Base-by-base conservation (phyloP, 2,329 filamentous ascomycete genomes). In the Aureobasidium mangrovei region DNA sequence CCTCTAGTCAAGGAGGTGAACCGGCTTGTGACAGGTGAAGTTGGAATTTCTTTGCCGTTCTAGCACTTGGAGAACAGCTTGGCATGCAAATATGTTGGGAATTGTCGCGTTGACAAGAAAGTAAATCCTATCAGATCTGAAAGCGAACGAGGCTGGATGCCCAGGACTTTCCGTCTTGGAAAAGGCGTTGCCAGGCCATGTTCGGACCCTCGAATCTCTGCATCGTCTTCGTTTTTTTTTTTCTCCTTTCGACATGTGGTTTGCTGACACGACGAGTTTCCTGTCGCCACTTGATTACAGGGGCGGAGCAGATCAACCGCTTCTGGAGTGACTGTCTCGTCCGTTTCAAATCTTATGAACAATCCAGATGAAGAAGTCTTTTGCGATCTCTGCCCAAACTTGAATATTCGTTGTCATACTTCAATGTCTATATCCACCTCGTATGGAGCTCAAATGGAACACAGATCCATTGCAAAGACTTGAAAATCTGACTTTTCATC, bases 71-170 rank as follows among this genome's bases (percentile, higher is more conserved):
- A 32, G 6, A 9, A 38, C 18, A 3, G 31, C 47, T 53, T 53
- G 49, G 49, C 49, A 36, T 53, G 18, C 49, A 53, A 12, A 44
- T 53, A 26, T 43, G 3, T 12, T 44, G 27, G 40, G 49, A 53
- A 7, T 8, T 6, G 4, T 7, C 10, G 1, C 3, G 7, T 26
- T 31, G 5, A 6, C 7, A 2, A 2, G 2, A 10, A 31, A 18
- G 18, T 18, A 18, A n/a, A 43, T 44, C 49, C 28, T 44, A 53
- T 53, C 49, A 43, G 49, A 53, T 53, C 40, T 53, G 49, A 31
- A 53, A 53, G 33, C 49, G 49, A 38, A 32, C 7, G 31, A 12
- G 6, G 31, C 26, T 10, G 24, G 4, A 31, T 27, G 49, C 49
- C 49, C 49, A 53, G 49, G 24, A 40, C n/a, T 12, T 18, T 18